These are phyloP conservation scores for Talaromyces proteolyticus DNA, from an alignment of 495 filamentous ascomycete species.

Conservation along the genomic window DNA sequence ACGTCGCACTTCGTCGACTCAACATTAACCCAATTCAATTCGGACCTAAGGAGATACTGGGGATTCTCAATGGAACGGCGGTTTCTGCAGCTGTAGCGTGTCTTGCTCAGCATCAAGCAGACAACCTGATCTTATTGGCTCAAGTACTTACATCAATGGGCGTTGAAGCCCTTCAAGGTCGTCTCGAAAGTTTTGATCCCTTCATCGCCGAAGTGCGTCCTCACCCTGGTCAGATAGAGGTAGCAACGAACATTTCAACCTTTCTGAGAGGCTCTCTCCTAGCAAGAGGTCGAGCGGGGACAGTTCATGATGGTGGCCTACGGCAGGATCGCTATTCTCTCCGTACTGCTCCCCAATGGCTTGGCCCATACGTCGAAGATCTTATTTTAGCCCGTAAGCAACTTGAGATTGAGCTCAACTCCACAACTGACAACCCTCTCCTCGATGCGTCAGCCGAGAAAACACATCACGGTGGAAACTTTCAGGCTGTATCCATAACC, in stretches of 20 bases:
- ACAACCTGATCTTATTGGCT: conserved; percentile 43
- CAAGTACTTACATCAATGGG: conserved; percentile 44
- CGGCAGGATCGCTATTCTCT: conserved; percentile 56
- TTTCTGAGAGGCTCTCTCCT: conserved; percentile 34
- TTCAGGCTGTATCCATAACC: conserved; percentile 52
- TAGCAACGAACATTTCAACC: conserved; percentile 39
- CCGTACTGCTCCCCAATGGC: conserved; percentile 56
- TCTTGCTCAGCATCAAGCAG: conserved; percentile 46
- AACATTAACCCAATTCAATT: conserved; percentile 40
- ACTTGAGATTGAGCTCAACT: conserved; percentile 51
- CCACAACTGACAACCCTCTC: conserved; percentile 58
- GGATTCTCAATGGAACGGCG: conserved; percentile 60
- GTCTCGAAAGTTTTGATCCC: conserved; percentile 39
- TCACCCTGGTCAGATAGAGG: conserved; percentile 51
- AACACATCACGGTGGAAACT: conserved; percentile 47
- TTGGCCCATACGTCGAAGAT: conserved; percentile 56
- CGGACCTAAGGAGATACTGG: conserved; percentile 56
- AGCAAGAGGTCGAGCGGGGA: too few species aligned
- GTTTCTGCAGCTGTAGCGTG: conserved; percentile 42
- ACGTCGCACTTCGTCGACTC: conserved; percentile 25
- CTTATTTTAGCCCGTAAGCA: conserved; percentile 48
- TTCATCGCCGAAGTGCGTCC: conserved; percentile 51
- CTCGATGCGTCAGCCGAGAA: conserved; percentile 25
- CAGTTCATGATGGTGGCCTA: conserved; percentile 11
- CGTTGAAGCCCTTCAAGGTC: conserved; percentile 14